phyloP scores from a whole-genome alignment of 106 monocot species.

The Dendrobium chrysotoxum region DNA sequence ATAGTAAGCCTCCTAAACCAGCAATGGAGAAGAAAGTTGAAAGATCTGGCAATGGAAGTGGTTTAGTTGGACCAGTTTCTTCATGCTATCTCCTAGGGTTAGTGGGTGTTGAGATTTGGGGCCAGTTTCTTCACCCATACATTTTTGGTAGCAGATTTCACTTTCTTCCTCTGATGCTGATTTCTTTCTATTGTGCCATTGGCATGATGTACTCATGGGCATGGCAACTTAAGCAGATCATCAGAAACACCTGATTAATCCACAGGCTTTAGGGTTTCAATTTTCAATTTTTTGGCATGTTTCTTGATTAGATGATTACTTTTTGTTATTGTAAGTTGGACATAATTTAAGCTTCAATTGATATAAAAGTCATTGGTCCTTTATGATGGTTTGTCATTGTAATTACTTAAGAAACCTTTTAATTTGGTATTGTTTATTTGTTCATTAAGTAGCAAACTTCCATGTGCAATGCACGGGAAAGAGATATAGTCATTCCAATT shows the following conservation, averaged over 20 bases:
- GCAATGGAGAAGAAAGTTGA: neutral
- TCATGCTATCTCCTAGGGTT: constrained; percentile 52
- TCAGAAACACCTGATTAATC: constrained; percentile 31
- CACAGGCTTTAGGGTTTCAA: neutral
- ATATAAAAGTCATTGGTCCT: too few relatives aligned
- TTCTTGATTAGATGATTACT: too few relatives aligned
- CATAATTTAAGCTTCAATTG: too few relatives aligned
- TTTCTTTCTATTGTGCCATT: constrained; percentile 66
- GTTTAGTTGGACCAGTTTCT: constrained; percentile 37
- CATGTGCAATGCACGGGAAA: too few relatives aligned
- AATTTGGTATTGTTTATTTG: too few relatives aligned
- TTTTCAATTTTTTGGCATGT: neutral
- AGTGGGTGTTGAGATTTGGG: constrained; percentile 59
- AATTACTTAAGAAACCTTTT: too few relatives aligned
- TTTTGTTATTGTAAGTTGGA: too few relatives aligned
- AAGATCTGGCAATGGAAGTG: neutral
- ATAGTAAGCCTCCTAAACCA: neutral
- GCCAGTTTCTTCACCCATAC: constrained; percentile 57
- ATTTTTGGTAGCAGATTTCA: constrained; percentile 59
- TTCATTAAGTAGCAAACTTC: too few relatives aligned
- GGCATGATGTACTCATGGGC: constrained; percentile 94
- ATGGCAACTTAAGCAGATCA: constrained; percentile 73
- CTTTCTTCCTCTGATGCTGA: constrained; percentile 83
- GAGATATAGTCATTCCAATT: too few relatives aligned
- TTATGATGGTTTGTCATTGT: too few relatives aligned